Evolutionary conservation across 2,329 filamentous ascomycete genomes (phyloP), one percentile per base, ranked within the genome.

Genomic region (Daldinia eschscholtzii): DNA sequence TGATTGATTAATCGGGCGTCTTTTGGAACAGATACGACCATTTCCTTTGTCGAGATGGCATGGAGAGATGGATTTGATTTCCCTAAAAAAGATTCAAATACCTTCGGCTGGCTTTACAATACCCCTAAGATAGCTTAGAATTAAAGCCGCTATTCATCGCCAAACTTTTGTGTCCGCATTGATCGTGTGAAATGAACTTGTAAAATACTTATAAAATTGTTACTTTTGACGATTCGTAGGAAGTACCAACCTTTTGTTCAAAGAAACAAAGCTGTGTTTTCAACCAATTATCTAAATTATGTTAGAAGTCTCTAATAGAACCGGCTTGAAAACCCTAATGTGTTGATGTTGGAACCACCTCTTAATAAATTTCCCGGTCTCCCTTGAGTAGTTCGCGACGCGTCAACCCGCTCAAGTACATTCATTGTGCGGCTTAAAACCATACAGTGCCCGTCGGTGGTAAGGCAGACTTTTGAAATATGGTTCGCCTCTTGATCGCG

Each of bases 51-150:
- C 42, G 46, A 70, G 66, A 56, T 70, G 73, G 67, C 61, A 67
- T 61, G 71, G 68, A 69, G 68, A 67, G 68, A 71, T 58, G 72
- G 65, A 64, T 50, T 37, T 59, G 67, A 57, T 64, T 64, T 70
- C 59, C 61, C 59, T 57, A 7, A 46, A 2, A n/a, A 46, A 28
- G 56, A 20, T 50, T 65, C 57, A 52, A 18, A 61, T 55, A 59
- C 62, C 61, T 61, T 64, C 39, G 53, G 68, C 67, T 69, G 57
- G 71, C 70, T 74, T 61, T 57, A 70, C 66, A 73, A 78, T 76
- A 76, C 76, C 76, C 76, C 73, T 76, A 57, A 46, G 55, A 57
- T 57, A 57, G 55, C 55, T 57, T 42, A 57, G 39, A 57, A 57
- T 44, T 18, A 44, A 57, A 44, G 55, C 39, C 26, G 15, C 44